Base-by-base conservation (phyloP, 2,329 filamentous ascomycete genomes). In the Intubia oerlemansii region DNA sequence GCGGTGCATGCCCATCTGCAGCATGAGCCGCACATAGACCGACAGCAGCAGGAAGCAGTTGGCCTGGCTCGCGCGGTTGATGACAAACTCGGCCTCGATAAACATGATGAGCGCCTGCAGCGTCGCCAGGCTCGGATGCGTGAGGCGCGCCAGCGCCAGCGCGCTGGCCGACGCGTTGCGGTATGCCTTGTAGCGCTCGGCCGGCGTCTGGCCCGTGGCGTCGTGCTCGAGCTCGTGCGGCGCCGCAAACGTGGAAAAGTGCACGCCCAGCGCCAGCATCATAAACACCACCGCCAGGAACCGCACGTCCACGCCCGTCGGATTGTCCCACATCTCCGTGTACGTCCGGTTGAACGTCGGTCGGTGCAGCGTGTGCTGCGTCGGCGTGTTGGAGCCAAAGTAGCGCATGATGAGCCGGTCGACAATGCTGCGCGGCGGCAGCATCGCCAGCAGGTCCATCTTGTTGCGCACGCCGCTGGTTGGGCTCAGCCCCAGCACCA, bases 1-100 rank as follows among this genome's bases (percentile, higher is more conserved):
- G 13, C 64, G 57, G 38, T 68, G 64, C 11, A 66, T 46, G 8
- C 64, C 64, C 58, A 66, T 63, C 38, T 63, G 62, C 28, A 69
- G 46, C 50, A 66, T 62, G 3, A 68, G 44, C 5, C 63, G 58
- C 23, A 67, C 48, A 17, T 53, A 48, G 9, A 61, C 52, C 4
- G 56, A 54, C 1, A 53, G 53, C 8, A 68, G 44, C 17, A 68
- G 42, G 41, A 64, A 69, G 41, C 57, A 60, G 37, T 57, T 57
- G 42, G 60, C 58, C 42, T 64, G 60, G 19, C 54, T 54, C 9
- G 52, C 50, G 14, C 55, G 53, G 42, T 55, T 60, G 26, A 58
- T 45, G 11, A 66, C 36, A 37, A 67, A 68, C 35, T 65, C 55
- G 1, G 53, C 51, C 42, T 68, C 63, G 12, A 57, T 46, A 33